Base-by-base conservation (phyloP, 352 stramenopile species). In the Globisporangium iwayamae region DNA sequence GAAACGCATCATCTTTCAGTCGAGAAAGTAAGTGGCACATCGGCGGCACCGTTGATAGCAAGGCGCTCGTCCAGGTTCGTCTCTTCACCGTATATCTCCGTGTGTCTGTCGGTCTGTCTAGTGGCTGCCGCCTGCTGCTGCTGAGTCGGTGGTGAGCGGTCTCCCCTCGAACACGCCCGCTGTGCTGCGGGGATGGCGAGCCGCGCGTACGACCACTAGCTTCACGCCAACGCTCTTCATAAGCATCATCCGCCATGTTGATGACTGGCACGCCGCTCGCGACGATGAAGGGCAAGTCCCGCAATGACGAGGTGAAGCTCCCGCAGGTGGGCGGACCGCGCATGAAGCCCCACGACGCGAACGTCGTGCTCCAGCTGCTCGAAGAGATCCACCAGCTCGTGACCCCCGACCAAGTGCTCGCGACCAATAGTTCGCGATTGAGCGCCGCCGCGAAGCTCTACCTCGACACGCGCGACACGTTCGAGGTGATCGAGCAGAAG, bases 401-500 rank as follows among this genome's bases (percentile, higher is more conserved):
- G 43, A 51, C 56, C 0, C 69, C 70, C 0, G 62, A 45, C 18
- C 68, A 68, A 0, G 72, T 74, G 46, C 69, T 81, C 34, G 71
- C 60, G 46, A 67, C 66, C 11, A 39, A 68, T 0, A 84, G 77
- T 34, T 65, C 76, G 48, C 68, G 75, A 2, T 70, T 87, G 48
- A 72, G 78, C n/a, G 79, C 81, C 8, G 83, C 83, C 2, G 81
- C 83, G 25, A 87, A 87, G 66, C 70, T 92, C 52, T 92, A 89
- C 60, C 70, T 92, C 18, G 81, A 90, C 67, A 92, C 81, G 18
- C 81, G 83, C 32, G 81, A 92, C 58, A 81, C 81, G 9, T 92
- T 89, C 51, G 79, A 92, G 59, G 79, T 72, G 0, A 80, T 89
- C 47, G 81, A 92, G 55, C 69, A 76, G 10, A 60, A 79, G 39